Percentiles rank a stretch among this genome's conserved stretches.
Evolutionary conservation across 345 rosid species (phyloP).

Genomic region (Orychophragmus violaceus): DNA sequence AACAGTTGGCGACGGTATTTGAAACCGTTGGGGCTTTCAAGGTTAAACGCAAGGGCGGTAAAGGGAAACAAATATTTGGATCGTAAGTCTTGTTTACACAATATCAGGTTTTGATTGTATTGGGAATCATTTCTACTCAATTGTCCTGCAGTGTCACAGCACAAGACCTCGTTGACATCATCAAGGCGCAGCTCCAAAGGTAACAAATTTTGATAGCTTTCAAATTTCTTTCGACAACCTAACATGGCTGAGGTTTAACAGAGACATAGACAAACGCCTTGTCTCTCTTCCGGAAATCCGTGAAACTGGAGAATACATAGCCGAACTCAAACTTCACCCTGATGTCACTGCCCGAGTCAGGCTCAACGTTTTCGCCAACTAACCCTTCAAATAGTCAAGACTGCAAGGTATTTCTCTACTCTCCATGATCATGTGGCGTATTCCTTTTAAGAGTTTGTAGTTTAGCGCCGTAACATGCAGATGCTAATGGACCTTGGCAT

Average conservation of each 20-base stretch:
- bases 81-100: slow-evolving; percentile 41
- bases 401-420: background rate
- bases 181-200: slow-evolving; percentile 92
- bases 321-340: slow-evolving; percentile 90
- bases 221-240: background rate
- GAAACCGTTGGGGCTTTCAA: slow-evolving; percentile 92
- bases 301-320: slow-evolving; percentile 87
- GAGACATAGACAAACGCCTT: slow-evolving; percentile 85
- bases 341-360: slow-evolving; percentile 80
- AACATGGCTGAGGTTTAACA: slow-evolving; percentile 19
- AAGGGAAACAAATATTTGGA: slow-evolving; percentile 87
- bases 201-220: slow-evolving; percentile 24
- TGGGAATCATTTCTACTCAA: background rate
- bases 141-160: slow-evolving; percentile 69
- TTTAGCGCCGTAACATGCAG: background rate
- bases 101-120: background rate
- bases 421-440: background rate
- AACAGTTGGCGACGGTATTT: slow-evolving; percentile 68
- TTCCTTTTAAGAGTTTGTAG: background rate
- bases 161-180: slow-evolving; percentile 87
- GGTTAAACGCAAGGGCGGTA: slow-evolving; percentile 93
- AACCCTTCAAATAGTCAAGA: slow-evolving; percentile 20
- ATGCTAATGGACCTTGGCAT: background rate
- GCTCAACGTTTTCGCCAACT: slow-evolving; percentile 76
- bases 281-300: slow-evolving; percentile 80